Conservation (phyloP, 108 stramenopile genomes). For the Cyclotella atomus region DNA sequence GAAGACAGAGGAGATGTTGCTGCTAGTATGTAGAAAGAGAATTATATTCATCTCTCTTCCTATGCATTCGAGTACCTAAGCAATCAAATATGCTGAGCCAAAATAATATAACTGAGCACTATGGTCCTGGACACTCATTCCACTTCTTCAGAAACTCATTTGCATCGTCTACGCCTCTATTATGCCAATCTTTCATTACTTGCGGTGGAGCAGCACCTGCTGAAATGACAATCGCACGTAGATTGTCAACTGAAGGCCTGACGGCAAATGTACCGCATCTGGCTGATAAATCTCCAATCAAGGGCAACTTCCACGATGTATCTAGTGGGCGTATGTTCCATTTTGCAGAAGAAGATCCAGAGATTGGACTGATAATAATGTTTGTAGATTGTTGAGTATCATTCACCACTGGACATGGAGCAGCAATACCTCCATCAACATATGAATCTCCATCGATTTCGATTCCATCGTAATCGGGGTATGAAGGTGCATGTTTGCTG, state of each 20-base stretch:
- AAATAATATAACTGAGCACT: too few relatives aligned
- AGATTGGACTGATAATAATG: slow-evolving; percentile 55
- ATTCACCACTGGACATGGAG: slow-evolving; percentile 57
- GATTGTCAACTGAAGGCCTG: slow-evolving; percentile 57
- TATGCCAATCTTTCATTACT: slow-evolving; percentile 55
- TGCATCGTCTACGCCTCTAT: slow-evolving; percentile 57
- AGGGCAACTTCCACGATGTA: slow-evolving; percentile 34
- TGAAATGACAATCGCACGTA: slow-evolving; percentile 44
- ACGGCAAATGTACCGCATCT: slow-evolving; percentile 47
- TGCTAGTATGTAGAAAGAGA: too few relatives aligned
- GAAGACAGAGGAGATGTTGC: too few relatives aligned
- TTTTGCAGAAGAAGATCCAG: slow-evolving; percentile 19
- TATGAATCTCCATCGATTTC: slow-evolving; percentile 47
- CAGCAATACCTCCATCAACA: slow-evolving; percentile 67
- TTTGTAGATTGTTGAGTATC: slow-evolving; percentile 28
- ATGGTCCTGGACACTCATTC: too few relatives aligned
- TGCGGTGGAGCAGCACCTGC: slow-evolving; percentile 46
- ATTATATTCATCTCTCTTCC: too few relatives aligned
- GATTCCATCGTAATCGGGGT: slow-evolving; percentile 59
- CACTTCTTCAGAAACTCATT: neutral
- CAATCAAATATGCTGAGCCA: too few relatives aligned
- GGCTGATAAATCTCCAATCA: slow-evolving; percentile 29
- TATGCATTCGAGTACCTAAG: too few relatives aligned
- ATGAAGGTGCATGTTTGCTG: slow-evolving; percentile 13
- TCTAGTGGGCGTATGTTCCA: slow-evolving; percentile 52